Percentiles rank a stretch among this genome's conserved stretches.
These are phyloP conservation scores for Sarocladium strictum DNA, from an alignment of 2,329 filamentous ascomycete species.

Conservation along the genomic window DNA sequence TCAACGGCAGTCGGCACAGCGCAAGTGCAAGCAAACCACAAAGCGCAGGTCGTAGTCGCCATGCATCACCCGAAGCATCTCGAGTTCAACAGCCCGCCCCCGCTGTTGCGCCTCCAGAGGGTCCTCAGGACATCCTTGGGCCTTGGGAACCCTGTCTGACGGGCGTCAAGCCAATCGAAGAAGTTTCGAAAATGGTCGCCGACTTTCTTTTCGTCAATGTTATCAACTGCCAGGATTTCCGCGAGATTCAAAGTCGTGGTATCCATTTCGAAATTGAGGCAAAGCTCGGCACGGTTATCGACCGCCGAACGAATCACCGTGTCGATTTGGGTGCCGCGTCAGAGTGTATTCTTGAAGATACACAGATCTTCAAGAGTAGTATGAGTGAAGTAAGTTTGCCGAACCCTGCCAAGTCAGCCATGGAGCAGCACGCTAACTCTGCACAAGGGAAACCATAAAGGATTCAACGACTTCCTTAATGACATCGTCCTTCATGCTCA, in stretches of 20 bases:
- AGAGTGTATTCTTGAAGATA: slow-evolving; percentile 59
- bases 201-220: slow-evolving; percentile 75
- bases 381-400: slow-evolving; percentile 79
- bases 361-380: slow-evolving; percentile 71
- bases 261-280: slow-evolving; percentile 90
- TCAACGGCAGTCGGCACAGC: slow-evolving; percentile 6
- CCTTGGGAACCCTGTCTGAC: slow-evolving; percentile 65
- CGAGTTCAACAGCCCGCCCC: slow-evolving; percentile 13
- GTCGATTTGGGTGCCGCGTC: slow-evolving; percentile 61
- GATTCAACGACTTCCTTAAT: slow-evolving; percentile 83
- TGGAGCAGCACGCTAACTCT: slow-evolving; percentile 15
- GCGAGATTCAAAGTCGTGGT: slow-evolving; percentile 55
- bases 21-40: slow-evolving; percentile 26
- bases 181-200: slow-evolving; percentile 68
- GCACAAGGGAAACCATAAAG: slow-evolving; percentile 67
- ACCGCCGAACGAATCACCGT: slow-evolving; percentile 65
- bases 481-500: slow-evolving; percentile 53
- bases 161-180: slow-evolving; percentile 64
- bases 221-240: slow-evolving; percentile 59
- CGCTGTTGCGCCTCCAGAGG: slow-evolving; percentile 15
- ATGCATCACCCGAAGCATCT: slow-evolving; percentile 39
- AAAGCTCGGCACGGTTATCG: slow-evolving; percentile 78
- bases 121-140: slow-evolving; percentile 35
- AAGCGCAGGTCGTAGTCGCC: slow-evolving; percentile 30
- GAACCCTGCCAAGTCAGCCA: slow-evolving; percentile 9